Conservation (phyloP, 2,329 filamentous ascomycete genomes). For the Tolypocladium inflatum region DNA sequence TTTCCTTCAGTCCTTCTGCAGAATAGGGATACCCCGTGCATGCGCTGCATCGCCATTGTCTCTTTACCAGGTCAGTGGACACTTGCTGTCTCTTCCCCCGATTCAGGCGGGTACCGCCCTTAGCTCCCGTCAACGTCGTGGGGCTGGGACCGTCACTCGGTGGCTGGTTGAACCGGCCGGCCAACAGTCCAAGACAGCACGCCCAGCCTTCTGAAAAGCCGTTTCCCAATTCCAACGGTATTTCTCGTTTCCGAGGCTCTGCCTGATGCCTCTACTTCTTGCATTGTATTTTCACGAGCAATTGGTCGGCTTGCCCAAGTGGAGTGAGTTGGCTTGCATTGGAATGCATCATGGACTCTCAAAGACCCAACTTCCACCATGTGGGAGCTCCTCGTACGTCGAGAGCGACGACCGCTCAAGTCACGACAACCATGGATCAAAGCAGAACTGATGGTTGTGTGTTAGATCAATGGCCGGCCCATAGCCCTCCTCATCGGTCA, state of each 20-base stretch:
- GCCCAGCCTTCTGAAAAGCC: constrained; percentile 6
- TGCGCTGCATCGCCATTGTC: neutral
- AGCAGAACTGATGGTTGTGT: constrained; percentile 2
- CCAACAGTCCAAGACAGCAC: neutral
- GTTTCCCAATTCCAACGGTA: constrained; percentile 20
- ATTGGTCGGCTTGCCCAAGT: constrained; percentile 24
- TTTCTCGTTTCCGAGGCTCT: constrained; percentile 14
- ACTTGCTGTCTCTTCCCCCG: neutral
- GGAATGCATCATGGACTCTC: constrained; percentile 25
- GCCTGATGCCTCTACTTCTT: constrained; percentile 20
- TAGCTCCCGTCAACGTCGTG: neutral
- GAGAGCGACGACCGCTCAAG: constrained; percentile 1
- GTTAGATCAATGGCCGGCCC: constrained; percentile 6
- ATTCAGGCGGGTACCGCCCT: neutral
- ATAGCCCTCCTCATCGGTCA: neutral
- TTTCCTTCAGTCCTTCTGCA: neutral
- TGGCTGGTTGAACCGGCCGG: constrained; percentile 5
- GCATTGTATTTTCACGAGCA: constrained; percentile 19
- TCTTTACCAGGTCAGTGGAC: neutral
- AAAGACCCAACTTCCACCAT: constrained; percentile 24
- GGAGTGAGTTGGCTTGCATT: constrained; percentile 17
- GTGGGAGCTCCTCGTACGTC: constrained; percentile 28
- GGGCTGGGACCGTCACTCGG: neutral
- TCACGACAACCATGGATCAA: neutral
- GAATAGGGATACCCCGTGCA: no score